Conservation (phyloP, 225 moss, liverwort and hornwort genomes). For the Pseudoscleropodium purum region DNA sequence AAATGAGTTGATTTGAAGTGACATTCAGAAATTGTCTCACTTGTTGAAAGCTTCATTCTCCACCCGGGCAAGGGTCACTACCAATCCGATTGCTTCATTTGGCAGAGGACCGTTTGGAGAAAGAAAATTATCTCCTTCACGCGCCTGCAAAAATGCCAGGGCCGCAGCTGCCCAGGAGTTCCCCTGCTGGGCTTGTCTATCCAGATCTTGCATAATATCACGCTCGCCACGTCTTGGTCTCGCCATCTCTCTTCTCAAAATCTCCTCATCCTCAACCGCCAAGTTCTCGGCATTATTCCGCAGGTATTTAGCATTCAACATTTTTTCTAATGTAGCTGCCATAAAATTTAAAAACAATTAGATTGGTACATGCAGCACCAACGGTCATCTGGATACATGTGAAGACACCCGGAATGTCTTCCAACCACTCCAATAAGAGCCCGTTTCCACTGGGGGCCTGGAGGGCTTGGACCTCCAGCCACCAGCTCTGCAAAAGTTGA, state of each 20-base stretch:
- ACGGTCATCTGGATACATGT: not conserved
- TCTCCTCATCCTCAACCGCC: constrained; percentile 4
- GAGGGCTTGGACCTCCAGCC: no score
- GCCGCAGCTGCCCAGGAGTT: not conserved
- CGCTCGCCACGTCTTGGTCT: not conserved
- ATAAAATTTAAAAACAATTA: not conserved
- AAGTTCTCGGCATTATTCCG: not conserved
- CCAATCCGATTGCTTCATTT: constrained; percentile 43
- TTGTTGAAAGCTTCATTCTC: constrained; percentile 46
- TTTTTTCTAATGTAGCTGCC: not conserved
- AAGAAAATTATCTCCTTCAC: constrained; percentile 26
- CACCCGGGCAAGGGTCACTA: constrained; percentile 48
- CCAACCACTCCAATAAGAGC: not conserved
- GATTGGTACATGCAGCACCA: not conserved
- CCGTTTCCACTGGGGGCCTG: no score
- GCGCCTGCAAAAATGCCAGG: constrained; percentile 27
- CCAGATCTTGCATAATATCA: constrained; percentile 17
- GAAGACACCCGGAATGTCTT: not conserved
- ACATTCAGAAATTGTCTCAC: constrained; percentile 7
- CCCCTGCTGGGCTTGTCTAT: not conserved
- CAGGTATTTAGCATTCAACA: not conserved
- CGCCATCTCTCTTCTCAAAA: constrained; percentile 1
- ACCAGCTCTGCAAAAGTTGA: no score
- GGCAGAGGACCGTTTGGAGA: constrained; percentile 9
- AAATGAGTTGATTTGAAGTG: not conserved